Evolutionary conservation across 352 stramenopile species (phyloP), one percentile per base, ranked within the genome.

Genomic region (Thalassiosira pacifica): DNA sequence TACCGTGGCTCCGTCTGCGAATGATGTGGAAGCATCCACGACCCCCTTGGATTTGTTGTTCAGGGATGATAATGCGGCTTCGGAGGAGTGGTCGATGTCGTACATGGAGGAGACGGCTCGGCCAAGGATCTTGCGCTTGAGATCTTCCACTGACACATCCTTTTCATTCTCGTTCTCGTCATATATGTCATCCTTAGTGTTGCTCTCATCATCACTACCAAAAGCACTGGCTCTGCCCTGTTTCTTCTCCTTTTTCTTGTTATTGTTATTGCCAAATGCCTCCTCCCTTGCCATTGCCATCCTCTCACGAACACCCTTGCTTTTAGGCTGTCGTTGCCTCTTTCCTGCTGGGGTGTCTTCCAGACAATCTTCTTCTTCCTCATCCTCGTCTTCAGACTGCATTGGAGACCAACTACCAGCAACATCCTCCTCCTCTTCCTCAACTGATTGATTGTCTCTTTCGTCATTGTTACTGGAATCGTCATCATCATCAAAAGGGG

Each of bases 121-220:
- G 11, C 89, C 89, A 9, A 93, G 52, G 19, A 92, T 88, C 34
- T 83, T 10, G 10, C 71, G 45, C 74, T 93, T 93, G 10, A 93
- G 67, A 29, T 72, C 59, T 37, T 85, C 63, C 11, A 93, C 18
- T 8, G 89, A 89, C 0, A 82, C 73, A 59, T 73, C 73, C 11
- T 75, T 71, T 9, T 86, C 37, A 27, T 79, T 37, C 22, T 59
- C 13, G 5, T 82, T 22, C 10, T 57, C 24, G 45, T 57, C 6
- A n/a, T 57, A 24, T 10, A 5, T 6, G 45, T 57, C 5, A 57
- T 22, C n/a, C n/a, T n/a, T n/a, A n/a, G n/a, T n/a, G n/a, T n/a
- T n/a, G n/a, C n/a, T n/a, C n/a, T n/a, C n/a, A n/a, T n/a, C n/a
- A n/a, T n/a, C n/a, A n/a, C n/a, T n/a, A n/a, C n/a, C n/a, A n/a